These are phyloP conservation scores for Cyclotella distinguenda DNA, from an alignment of 108 stramenopile species.

Conservation along the genomic window DNA sequence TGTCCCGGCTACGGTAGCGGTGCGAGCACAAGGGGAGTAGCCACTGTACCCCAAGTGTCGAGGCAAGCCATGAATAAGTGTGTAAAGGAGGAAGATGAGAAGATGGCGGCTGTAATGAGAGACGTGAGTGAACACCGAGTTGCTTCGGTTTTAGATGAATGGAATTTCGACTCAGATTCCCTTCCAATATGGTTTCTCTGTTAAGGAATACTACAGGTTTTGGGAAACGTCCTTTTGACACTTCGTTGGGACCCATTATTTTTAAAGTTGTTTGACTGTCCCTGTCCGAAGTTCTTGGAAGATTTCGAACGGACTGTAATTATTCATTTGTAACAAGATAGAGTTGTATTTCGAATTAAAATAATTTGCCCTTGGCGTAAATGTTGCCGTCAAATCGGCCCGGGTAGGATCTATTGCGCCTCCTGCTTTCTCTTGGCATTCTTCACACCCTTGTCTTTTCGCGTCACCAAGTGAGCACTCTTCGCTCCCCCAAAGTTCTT, in stretches of 20 bases:
- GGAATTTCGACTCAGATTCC: neutral
- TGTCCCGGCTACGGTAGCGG: constrained; percentile 26
- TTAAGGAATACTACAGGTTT: constrained; percentile 25
- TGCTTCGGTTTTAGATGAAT: neutral
- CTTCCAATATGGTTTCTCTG: neutral
- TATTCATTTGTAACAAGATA: too few species aligned
- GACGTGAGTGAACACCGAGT: constrained; percentile 25
- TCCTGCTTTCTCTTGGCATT: constrained; percentile 88
- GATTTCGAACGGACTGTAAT: too few species aligned
- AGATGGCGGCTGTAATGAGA: neutral
- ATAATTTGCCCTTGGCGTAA: neutral
- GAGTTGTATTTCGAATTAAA: neutral
- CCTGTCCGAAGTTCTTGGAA: neutral
- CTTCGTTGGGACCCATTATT: neutral
- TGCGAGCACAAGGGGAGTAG: neutral
- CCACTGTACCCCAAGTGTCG: constrained; percentile 3
- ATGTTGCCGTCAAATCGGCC: neutral
- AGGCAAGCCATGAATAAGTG: neutral
- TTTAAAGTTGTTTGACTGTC: neutral
- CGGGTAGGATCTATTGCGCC: constrained; percentile 1
- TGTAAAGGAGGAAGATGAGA: constrained; percentile 17
- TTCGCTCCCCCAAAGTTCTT: constrained; percentile 94
- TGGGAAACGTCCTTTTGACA: constrained; percentile 11
- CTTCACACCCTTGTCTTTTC: constrained; percentile 95
- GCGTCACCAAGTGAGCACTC: constrained; percentile 72